Conservation (phyloP, 371 early-diverging fungal species). For the Scutellospora calospora region DNA sequence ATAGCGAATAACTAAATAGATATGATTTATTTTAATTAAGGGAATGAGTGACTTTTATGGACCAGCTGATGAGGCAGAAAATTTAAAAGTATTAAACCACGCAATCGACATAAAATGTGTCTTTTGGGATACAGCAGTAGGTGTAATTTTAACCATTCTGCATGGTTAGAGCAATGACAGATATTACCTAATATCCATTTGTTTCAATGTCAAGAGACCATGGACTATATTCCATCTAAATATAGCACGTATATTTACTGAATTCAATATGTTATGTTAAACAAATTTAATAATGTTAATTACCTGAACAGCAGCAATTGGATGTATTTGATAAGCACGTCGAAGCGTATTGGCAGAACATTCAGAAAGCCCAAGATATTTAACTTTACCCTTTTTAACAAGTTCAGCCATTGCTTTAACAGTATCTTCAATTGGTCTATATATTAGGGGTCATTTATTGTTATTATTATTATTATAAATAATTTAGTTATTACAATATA, state of each 20-base stretch:
- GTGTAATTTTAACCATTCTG: background rate
- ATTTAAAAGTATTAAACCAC: conserved; percentile 10
- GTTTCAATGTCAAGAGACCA: conserved; percentile 63
- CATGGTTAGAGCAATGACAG: no score
- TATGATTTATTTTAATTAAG: background rate
- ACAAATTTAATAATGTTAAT: conserved; percentile 26
- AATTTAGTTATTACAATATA: background rate
- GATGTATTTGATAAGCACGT: conserved; percentile 70
- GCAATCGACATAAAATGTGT: conserved; percentile 41
- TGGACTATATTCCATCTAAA: no score
- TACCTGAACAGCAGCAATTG: conserved; percentile 67
- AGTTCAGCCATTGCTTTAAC: conserved; percentile 66
- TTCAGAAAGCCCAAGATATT: conserved; percentile 68
- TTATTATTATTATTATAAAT: background rate
- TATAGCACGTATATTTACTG: conserved; percentile 10
- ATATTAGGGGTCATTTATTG: background rate
- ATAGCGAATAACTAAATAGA: no score
- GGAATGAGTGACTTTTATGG: conserved; percentile 45
- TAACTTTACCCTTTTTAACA: conserved; percentile 67
- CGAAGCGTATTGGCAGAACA: conserved; percentile 62
- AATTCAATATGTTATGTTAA: background rate
- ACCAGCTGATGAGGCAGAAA: conserved; percentile 37
- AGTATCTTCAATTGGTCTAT: conserved; percentile 61
- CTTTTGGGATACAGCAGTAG: conserved; percentile 50
- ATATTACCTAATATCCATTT: conserved; percentile 61